A percentile compares a stretch with the other conserved stretches of the same genome.
Evolutionary conservation across 805 yeast genomes (phyloP).

Genomic region (Candida bentonensis): DNA sequence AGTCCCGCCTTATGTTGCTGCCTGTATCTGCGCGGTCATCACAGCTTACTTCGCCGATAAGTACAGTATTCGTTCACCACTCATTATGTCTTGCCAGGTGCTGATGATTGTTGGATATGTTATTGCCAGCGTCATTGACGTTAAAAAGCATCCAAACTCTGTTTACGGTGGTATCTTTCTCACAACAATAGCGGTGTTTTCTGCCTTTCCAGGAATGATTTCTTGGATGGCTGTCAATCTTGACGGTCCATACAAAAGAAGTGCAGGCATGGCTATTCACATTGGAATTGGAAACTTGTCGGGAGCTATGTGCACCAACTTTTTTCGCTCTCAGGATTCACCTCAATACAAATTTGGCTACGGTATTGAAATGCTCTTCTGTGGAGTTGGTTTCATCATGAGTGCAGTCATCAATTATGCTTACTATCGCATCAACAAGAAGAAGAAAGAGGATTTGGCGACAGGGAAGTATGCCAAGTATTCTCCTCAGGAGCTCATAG

Average conservation of each 20-base stretch:
- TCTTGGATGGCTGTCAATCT: conserved; percentile 47
- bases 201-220: conserved; percentile 43
- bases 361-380: conserved; percentile 32
- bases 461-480: conserved; percentile 22
- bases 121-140: conserved; percentile 35
- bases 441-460: conserved; percentile 16
- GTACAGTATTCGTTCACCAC: conserved; percentile 20
- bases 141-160: conserved; percentile 22
- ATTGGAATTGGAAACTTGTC: conserved; percentile 55
- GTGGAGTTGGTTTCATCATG: conserved; percentile 20
- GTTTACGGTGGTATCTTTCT: conserved; percentile 47
- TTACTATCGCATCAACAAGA: conserved; percentile 17
- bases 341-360: conserved; percentile 42
- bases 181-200: conserved; percentile 37
- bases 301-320: conserved; percentile 42
- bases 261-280: conserved; percentile 38
- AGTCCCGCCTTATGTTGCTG: conserved; percentile 29
- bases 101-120: conserved; percentile 24
- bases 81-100: conserved; percentile 13
- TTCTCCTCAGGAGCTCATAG: conserved; percentile 19
- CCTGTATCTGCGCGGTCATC: conserved; percentile 19
- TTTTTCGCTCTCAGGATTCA: conserved; percentile 37
- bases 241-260: conserved; percentile 43
- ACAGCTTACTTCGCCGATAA: conserved; percentile 16
- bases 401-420: conserved; percentile 12